Conservation (phyloP, 257 asterid species). For the Asclepias syriaca region DNA sequence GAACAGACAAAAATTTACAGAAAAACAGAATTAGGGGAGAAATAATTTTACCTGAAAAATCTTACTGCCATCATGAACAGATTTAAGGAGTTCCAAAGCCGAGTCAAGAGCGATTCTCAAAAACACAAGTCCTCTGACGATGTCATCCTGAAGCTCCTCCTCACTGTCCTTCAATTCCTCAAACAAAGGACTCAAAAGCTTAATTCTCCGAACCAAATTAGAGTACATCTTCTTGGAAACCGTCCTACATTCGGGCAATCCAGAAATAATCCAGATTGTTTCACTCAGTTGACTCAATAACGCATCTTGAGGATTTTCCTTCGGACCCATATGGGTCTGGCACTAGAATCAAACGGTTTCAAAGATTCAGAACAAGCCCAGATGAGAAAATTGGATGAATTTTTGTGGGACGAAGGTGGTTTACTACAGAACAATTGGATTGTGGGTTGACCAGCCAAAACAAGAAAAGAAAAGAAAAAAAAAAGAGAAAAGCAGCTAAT, state of each 20-base stretch:
- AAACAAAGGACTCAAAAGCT: constrained; percentile 80
- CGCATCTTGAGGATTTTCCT: constrained; percentile 32
- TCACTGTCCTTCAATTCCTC: constrained; percentile 75
- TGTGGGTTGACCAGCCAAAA: constrained; percentile 16
- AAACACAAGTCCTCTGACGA: constrained; percentile 51
- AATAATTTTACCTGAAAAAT: constrained; percentile 58
- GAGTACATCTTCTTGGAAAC: constrained; percentile 65
- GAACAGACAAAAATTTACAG: not conserved
- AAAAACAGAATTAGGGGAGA: not conserved
- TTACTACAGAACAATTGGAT: not conserved
- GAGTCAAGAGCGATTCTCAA: constrained; percentile 55
- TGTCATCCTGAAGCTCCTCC: constrained; percentile 51
- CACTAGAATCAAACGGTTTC: constrained; percentile 21
- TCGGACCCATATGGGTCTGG: constrained; percentile 35
- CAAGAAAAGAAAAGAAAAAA: not conserved
- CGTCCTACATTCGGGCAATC: constrained; percentile 70
- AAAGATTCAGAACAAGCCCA: constrained; percentile 16
- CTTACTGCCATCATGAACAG: constrained; percentile 76
- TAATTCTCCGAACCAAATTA: constrained; percentile 75
- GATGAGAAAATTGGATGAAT: constrained; percentile 6
- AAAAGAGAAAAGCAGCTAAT: not conserved
- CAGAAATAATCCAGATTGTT: constrained; percentile 43
- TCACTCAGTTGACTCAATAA: constrained; percentile 60
- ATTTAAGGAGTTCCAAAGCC: constrained; percentile 65
- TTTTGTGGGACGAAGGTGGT: constrained; percentile 1